These are phyloP conservation scores for Gnaphalium uliginosum DNA, from an alignment of 129 eudicot genomes.

Conservation along the genomic window DNA sequence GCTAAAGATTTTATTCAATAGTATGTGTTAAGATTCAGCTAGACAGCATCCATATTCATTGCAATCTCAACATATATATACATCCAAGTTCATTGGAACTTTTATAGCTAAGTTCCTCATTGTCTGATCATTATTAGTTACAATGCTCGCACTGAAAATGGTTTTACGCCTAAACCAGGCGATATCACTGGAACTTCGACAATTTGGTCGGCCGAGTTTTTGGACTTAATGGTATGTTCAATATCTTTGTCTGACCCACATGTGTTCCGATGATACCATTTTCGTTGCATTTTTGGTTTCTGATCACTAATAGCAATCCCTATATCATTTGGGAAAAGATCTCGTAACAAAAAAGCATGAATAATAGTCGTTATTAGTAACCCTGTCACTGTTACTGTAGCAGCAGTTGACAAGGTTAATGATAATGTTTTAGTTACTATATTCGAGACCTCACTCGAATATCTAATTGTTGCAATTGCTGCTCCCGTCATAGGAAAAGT, in stretches of 20 bases:
- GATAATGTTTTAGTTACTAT: conserved; percentile 45
- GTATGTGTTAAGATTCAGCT: background rate
- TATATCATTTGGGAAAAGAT: conserved; percentile 87
- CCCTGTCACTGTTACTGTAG: conserved; percentile 62
- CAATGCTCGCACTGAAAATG: conserved; percentile 23
- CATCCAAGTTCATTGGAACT: conserved; percentile 32
- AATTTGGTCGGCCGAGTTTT: background rate
- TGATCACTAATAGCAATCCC: conserved; percentile 74
- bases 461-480: conserved; percentile 73
- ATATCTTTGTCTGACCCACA: conserved; percentile 55
- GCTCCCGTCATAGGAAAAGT: conserved; percentile 94
- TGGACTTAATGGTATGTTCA: conserved; percentile 36
- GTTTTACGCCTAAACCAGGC: conserved; percentile 10
- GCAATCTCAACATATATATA: conserved; percentile 6
- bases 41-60: background rate
- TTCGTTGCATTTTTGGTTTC: conserved; percentile 41
- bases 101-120: conserved; percentile 23
- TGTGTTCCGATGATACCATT: conserved; percentile 59
- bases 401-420: conserved; percentile 41
- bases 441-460: conserved; percentile 63
- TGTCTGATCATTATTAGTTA: conserved; percentile 11
- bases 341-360: conserved; percentile 68
- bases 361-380: conserved; percentile 60
- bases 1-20: no score
- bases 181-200: conserved; percentile 20